Conservation (phyloP, 2,329 filamentous ascomycete genomes). For the Trichoderma cornu-damae region DNA sequence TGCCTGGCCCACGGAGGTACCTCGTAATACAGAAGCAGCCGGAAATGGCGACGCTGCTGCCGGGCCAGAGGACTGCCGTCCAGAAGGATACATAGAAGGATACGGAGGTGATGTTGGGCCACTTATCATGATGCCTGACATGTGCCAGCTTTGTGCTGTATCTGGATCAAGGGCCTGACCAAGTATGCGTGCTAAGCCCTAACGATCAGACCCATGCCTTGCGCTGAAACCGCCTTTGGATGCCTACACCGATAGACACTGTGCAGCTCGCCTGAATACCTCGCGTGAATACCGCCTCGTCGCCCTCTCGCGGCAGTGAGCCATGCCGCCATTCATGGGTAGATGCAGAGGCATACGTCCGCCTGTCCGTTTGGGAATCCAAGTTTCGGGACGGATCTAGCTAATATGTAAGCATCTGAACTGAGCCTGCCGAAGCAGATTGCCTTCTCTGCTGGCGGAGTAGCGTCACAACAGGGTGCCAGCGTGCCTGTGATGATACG, state of each 20-base stretch:
- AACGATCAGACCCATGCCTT: not conserved
- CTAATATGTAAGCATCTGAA: not conserved
- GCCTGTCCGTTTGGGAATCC: not conserved
- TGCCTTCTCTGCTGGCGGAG: not conserved
- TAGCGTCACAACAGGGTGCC: not conserved
- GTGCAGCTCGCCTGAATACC: not conserved
- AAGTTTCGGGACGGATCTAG: too few relatives aligned
- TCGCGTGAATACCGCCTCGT: conserved; percentile 11
- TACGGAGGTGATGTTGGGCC: not conserved
- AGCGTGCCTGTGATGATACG: not conserved
- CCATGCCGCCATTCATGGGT: not conserved
- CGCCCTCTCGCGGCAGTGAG: conserved; percentile 2
- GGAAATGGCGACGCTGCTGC: too few relatives aligned
- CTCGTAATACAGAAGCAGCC: not conserved
- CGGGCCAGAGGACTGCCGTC: not conserved
- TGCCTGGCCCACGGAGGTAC: not conserved
- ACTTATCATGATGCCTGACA: conserved; percentile 15
- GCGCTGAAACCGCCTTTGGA: not conserved
- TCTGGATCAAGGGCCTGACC: too few relatives aligned
- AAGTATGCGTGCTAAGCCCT: not conserved
- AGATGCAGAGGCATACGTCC: not conserved
- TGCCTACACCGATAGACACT: conserved; percentile 10
- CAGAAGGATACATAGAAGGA: too few relatives aligned
- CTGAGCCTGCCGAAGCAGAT: too few relatives aligned
- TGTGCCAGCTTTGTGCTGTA: not conserved